Evolutionary conservation across 2,329 filamentous ascomycete genomes (phyloP), one percentile per base, ranked within the genome.

Genomic region (Curvularia eragrostidis): DNA sequence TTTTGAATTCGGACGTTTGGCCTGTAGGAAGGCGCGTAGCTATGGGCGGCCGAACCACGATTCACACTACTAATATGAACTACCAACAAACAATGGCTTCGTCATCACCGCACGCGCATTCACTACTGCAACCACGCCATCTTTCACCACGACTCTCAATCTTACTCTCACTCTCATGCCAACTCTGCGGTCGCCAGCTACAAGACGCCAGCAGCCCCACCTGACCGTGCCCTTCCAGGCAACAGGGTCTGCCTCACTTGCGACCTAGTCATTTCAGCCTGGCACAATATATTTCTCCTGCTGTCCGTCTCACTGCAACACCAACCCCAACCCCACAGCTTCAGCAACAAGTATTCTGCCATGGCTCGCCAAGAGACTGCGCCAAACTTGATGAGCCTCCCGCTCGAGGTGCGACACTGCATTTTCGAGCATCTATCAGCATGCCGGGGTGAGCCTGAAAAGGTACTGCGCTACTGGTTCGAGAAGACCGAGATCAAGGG

Each of bases 381-480:
- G 10, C 13, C 52, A 15, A 53, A 53, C 18, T 53, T 76, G 24
- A 61, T 69, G 55, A 48, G 21, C 49, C 62, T 75, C 9, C 74
- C 74, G 3, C 63, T 75, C 46, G 74, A 77, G 62, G 47, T 75
- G 23, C 71, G 74, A 36, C 65, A 74, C 46, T 50, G 51, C 15
- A 71, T 76, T 58, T 77, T 70, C 61, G 53, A 64, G 48, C 48
- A 63, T 21, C 58, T 64, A 6, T 58, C 69, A 28, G 50, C 28
- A 6, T 62, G 68, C 43, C 48, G 64, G 5, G 28, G 51, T 5
- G 53, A 65, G 54, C 63, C 71, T 5, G 64, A 69, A 53, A 65
- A 66, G 54, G 50, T 75, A 10, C 61, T 77, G 21, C 67, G 67
- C 41, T 61, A 67, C 41, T 77, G 74, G 74, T 75, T 77, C 55